These are phyloP conservation scores for Mycena rebaudengoi DNA, from an alignment of 768 basidiomycete species.

Conservation along the genomic window DNA sequence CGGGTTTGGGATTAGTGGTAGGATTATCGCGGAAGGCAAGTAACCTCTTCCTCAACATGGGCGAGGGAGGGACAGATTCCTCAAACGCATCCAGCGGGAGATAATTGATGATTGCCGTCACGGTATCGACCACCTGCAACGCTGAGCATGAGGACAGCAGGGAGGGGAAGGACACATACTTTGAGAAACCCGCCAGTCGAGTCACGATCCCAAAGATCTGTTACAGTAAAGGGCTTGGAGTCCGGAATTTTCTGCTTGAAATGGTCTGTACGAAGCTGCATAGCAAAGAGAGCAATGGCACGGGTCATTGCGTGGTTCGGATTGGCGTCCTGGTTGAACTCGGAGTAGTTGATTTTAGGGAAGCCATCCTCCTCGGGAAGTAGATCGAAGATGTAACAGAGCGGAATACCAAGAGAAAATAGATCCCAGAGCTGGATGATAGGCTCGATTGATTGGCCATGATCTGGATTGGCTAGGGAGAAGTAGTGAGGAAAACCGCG, in stretches of 20 bases:
- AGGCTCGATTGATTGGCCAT: constrained; percentile 84
- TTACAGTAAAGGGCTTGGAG: constrained; percentile 87
- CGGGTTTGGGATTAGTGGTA: background rate
- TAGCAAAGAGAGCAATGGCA: constrained; percentile 89
- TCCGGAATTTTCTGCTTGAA: constrained; percentile 65
- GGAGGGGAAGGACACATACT: constrained; percentile 53
- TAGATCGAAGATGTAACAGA: constrained; percentile 95
- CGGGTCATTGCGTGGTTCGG: constrained; percentile 88
- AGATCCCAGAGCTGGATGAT: constrained; percentile 94
- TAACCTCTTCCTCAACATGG: too few species aligned
- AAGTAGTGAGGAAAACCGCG: too few species aligned
- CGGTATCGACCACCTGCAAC: constrained; percentile 82
- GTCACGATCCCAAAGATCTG: constrained; percentile 88
- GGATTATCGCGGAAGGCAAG: too few species aligned
- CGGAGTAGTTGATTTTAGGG: constrained; percentile 63
- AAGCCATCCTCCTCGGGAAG: constrained; percentile 72
- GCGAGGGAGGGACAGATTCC: too few species aligned
- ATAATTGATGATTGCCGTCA: constrained; percentile 80
- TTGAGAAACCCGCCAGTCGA: constrained; percentile 95
- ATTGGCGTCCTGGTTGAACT: constrained; percentile 69
- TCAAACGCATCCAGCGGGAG: constrained; percentile 75
- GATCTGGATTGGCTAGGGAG: too few species aligned
- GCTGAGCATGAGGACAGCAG: background rate
- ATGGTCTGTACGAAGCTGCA: constrained; percentile 77
- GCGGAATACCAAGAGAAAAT: constrained; percentile 89